A percentile compares a stretch with the other conserved stretches of the same genome.
Evolutionary conservation across 2,329 filamentous ascomycete genomes (phyloP).

Genomic region (Byssothecium circinans): DNA sequence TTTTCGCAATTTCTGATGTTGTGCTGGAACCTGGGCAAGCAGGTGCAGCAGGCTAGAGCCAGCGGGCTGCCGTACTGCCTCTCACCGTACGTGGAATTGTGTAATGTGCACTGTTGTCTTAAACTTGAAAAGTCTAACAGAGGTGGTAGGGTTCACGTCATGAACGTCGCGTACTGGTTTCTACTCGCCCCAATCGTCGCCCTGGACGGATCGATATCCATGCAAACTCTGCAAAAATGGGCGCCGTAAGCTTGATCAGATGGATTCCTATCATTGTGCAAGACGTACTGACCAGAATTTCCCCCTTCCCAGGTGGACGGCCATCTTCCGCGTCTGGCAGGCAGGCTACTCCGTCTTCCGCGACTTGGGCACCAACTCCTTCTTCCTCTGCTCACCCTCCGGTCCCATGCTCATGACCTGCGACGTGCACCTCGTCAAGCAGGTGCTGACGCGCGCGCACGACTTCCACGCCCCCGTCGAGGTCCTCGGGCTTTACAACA

Average conservation of each 20-base stretch:
- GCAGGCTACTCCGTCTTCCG: not conserved
- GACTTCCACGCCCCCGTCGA: slow-evolving; percentile 1
- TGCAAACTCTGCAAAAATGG: not conserved
- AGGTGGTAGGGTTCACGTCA: too few relatives aligned
- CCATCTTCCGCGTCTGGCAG: not conserved
- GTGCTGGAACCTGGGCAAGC: too few relatives aligned
- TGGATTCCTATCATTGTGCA: too few relatives aligned
- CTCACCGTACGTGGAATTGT: too few relatives aligned
- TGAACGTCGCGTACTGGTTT: too few relatives aligned
- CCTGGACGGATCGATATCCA: not conserved
- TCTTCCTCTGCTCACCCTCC: not conserved
- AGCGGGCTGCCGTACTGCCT: too few relatives aligned
- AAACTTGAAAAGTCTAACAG: too few relatives aligned
- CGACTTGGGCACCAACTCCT: not conserved
- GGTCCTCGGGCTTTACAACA: slow-evolving; percentile 1
- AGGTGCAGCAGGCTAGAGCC: too few relatives aligned
- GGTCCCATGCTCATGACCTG: slow-evolving; percentile 3
- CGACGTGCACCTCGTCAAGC: not conserved
- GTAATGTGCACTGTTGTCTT: too few relatives aligned
- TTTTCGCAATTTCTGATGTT: too few relatives aligned
- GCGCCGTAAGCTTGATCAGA: not conserved
- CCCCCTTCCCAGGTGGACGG: not conserved
- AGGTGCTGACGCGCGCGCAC: not conserved
- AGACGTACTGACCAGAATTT: not conserved
- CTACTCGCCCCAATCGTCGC: too few relatives aligned